Evolutionary conservation across 768 basidiomycete species (phyloP), one percentile per base, ranked within the genome.

Genomic region (Hygrocybe punicea): DNA sequence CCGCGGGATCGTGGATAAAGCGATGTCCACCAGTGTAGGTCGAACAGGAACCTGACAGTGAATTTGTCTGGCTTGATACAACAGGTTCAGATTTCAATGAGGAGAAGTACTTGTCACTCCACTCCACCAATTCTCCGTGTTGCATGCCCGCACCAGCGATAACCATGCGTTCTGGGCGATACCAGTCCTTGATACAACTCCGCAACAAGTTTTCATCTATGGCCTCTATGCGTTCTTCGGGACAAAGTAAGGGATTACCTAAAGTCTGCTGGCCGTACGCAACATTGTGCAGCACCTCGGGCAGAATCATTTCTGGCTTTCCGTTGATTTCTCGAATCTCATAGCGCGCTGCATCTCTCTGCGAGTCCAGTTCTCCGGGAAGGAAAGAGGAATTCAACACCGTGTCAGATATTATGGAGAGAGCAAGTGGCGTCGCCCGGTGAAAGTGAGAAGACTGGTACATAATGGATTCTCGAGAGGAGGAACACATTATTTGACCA

Each of bases 361-460:
- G 92, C 5, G 82, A 82, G 24, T 84, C 84, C 42, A 99, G 75
- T 72, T 98, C 97, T 53, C 91, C 89, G 0, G 76, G 72, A 17
- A 81, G 70, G 69, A 97, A 85, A 1, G 84, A 74, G 9, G 97
- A 84, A 66, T 92, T 84, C 55, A 88, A 78, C 49, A 91, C 86
- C 14, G 95, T 96, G 71, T 98, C 95, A 34, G 95, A 84, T 58
- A 99, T 91, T 60, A 98, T 82, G 24, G 89, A 87, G 50, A 99
- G 69, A 10, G 93, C 93, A 6, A 85, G 78, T 1, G 90, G 84
- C 2, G 94, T 91, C 39, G 84, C 85, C 59, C 84, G 77, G 62
- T 93, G 85, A 67, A 94, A 95, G 69, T 96, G 89, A 37, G 93
- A 92, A 10, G 96, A 96, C 73, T 98, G 97, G 69, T 98, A 99